Evolutionary conservation across 2,329 filamentous ascomycete genomes (phyloP), one percentile per base, ranked within the genome.

Genomic region (Fusarium subtropicale): DNA sequence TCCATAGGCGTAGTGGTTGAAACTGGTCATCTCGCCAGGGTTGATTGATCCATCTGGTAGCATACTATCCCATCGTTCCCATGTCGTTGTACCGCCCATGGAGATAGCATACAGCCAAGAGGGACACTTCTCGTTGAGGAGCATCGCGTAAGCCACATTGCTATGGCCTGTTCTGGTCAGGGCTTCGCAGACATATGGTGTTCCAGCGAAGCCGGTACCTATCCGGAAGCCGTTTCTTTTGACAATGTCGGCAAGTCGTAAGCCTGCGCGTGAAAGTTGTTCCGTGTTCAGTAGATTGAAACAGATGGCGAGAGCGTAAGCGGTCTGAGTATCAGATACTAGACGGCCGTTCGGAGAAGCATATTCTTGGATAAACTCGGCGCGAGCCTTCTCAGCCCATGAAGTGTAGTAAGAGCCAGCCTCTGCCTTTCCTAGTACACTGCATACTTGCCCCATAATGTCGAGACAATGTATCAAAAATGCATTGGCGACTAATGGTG

Each of bases 391-490:
- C 1, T 41, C 33, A 4, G 71, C 69, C 56, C 71, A 69, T 2
- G 13, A 24, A 7, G 36, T 56, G 9, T 74, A 75, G 5, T 53
- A 44, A 2, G 52, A 16, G 4, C 39, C 38, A 1, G 57, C 39
- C 1, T 76, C 73, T 0, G 63, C 58, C 6, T 78, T 65, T 1
- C 77, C 75, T 0, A 85, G 73, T 0, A 74, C 62, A 1, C 60
- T 58, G 2, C 78, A 78, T 26, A 83, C 79, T 13, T 77, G 72
- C 2, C 75, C 73, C 4, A 83, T 74, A 0, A 83, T 57, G 9
- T 76, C 71, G 0, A 82, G 82, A 24, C 83, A 80, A 45, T 81
- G 79, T 2, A 84, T 78, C 2, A 85, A 76, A 60, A 84, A 85
- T 3, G 82, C 82, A 56, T 86, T 82, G 1, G 83, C 81, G 1